Evolutionary conservation across 192 early-diverging fungal genomes (phyloP).

Genomic region (Spinellus fusiger): DNA sequence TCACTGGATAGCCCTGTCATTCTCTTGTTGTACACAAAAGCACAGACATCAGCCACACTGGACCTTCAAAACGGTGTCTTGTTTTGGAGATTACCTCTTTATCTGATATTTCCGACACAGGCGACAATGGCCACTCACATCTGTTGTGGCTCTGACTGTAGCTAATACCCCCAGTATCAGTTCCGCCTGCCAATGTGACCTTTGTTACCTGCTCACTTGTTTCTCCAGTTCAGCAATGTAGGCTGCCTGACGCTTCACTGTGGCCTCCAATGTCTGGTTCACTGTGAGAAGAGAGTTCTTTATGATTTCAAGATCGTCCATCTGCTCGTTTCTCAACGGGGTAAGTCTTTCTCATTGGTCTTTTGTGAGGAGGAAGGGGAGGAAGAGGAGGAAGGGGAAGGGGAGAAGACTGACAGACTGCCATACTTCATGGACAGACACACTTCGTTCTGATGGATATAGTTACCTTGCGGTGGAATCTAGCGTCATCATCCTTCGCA

Average conservation of each 20-base stretch:
- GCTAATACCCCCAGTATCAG: not conserved
- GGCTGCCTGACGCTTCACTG: slow-evolving; percentile 6
- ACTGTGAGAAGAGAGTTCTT: slow-evolving; percentile 15
- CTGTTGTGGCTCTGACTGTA: slow-evolving; percentile 2
- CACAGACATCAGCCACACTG: not conserved
- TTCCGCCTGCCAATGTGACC: too few relatives aligned
- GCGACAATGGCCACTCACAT: slow-evolving; percentile 23
- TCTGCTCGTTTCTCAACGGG: slow-evolving; percentile 1
- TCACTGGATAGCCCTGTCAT: not conserved
- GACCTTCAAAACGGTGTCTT: not conserved
- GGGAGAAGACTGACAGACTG: not conserved
- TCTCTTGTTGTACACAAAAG: slow-evolving; percentile 3
- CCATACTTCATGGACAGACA: not conserved
- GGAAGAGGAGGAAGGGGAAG: not conserved
- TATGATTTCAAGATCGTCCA: slow-evolving; percentile 26
- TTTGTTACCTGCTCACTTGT: slow-evolving; percentile 17
- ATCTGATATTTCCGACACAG: slow-evolving; percentile 17
- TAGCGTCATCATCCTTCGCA: slow-evolving; percentile 17
- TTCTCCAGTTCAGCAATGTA: slow-evolving; percentile 23
- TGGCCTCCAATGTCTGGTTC: slow-evolving; percentile 17
- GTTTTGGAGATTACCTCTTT: slow-evolving; percentile 14
- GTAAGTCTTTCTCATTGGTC: not conserved
- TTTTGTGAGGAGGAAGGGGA: too few relatives aligned
- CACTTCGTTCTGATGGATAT: not conserved
- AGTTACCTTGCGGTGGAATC: slow-evolving; percentile 22